Evolutionary conservation across 169 alveolate species (phyloP), one percentile per base, ranked within the genome.

Genomic region (Blepharisma undulans): DNA sequence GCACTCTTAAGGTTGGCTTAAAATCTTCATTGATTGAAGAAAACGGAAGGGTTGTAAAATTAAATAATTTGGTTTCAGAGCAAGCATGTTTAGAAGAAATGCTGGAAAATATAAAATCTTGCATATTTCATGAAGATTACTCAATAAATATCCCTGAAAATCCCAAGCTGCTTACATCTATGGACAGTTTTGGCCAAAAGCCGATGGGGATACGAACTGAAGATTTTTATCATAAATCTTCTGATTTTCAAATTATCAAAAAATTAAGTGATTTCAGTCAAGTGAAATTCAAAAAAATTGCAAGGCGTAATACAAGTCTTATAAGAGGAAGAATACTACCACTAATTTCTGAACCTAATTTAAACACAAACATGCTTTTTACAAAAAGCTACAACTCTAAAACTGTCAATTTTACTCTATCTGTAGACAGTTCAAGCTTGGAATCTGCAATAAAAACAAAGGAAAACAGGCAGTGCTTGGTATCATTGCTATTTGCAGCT

Each of bases 401-500:
- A 7, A 0, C 29, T 10, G 21, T 82, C 12, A 7, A 82, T 21
- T 82, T 82, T 33, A 74, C 60, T 82, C 25, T 82, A 60, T 36
- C 78, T 22, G 78, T 82, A 21, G 89, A 82, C 32, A 82, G 89
- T 22, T 8, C 18, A 21, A 19, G 78, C 12, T 59, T 82, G 29
- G 89, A 82, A 82, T 48, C 29, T 22, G 89, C 71, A 3, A 82
- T 59, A 16, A 22, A 25, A 19, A 25, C 89, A 10, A 78, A 82
- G 21, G 90, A 86, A 86, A 22, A 5, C n/a, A 19, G 27, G 72
- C 61, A 86, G 66, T 22, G 22, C 71, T 72, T 86, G 16, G 72
- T 36, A 0, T 0, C 59, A 29, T 86, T 86, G 61, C 82, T 72
- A 8, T 86, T 86, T 72, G 72, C 82, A 14, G 90, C 90, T 19